phyloP scores from a whole-genome alignment of 345 rosid genomes.

The Raphanus raphanistrum region DNA sequence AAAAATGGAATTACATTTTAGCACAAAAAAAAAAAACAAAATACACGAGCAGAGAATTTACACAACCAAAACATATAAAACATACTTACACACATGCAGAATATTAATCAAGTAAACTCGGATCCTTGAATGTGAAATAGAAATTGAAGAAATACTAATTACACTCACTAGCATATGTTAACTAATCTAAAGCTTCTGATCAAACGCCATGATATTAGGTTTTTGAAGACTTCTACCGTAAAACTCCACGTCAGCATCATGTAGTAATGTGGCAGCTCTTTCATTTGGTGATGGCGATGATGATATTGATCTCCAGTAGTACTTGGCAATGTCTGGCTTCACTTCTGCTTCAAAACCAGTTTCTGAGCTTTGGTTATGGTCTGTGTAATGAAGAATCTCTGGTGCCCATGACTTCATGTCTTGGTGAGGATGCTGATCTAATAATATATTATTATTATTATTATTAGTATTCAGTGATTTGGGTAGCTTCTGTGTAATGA shows the following conservation, averaged over 20 bases:
- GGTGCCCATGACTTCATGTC: slow-evolving; percentile 36
- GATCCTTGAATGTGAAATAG: slow-evolving; percentile 15
- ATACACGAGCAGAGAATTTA: slow-evolving; percentile 16
- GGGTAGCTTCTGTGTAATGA: slow-evolving; percentile 32
- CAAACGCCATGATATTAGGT: slow-evolving; percentile 30
- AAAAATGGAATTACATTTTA: slow-evolving; percentile 7
- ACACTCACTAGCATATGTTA: slow-evolving; percentile 22
- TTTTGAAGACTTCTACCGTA: slow-evolving; percentile 36
- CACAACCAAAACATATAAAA: slow-evolving; percentile 20
- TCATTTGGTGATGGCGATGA: slow-evolving; percentile 33
- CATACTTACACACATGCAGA: slow-evolving; percentile 25
- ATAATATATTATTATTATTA: not conserved
- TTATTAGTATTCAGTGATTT: slow-evolving; percentile 16
- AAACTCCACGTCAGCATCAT: slow-evolving; percentile 24
- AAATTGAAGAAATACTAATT: slow-evolving; percentile 6
- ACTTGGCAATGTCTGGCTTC: slow-evolving; percentile 39
- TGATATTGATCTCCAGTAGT: slow-evolving; percentile 36
- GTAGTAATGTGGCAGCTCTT: slow-evolving; percentile 25
- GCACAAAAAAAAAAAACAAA: not conserved
- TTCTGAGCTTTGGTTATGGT: slow-evolving; percentile 28
- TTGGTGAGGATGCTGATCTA: slow-evolving; percentile 15
- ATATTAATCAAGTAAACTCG: slow-evolving; percentile 15
- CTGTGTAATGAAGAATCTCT: slow-evolving; percentile 35
- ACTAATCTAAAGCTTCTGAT: slow-evolving; percentile 27
- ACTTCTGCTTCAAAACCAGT: slow-evolving; percentile 35